Evolutionary conservation across 805 yeast species (phyloP).

Genomic region (Maudiozyma saulgeensis): DNA sequence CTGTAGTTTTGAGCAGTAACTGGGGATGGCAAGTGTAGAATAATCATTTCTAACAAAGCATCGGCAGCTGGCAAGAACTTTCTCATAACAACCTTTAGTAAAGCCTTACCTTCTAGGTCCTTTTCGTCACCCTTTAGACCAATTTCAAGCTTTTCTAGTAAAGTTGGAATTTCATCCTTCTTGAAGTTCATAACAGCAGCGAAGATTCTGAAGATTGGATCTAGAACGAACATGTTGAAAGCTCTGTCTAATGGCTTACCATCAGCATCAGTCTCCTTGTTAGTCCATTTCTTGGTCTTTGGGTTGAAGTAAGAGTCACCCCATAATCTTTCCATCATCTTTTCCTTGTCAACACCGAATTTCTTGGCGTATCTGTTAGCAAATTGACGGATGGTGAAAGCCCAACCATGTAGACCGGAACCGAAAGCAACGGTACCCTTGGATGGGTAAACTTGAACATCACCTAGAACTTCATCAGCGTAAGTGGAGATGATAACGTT

Average conservation of each 20-base stretch:
- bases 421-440: slow-evolving; percentile 98
- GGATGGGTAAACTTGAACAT: slow-evolving; percentile 97
- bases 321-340: slow-evolving; percentile 99
- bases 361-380: slow-evolving; percentile 97
- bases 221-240: slow-evolving; percentile 97
- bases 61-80: slow-evolving; percentile 99
- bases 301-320: slow-evolving; percentile 99
- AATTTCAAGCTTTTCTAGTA: slow-evolving; percentile 91
- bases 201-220: slow-evolving; percentile 97
- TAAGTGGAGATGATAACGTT: slow-evolving; percentile 96
- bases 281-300: slow-evolving; percentile 99
- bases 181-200: slow-evolving; percentile 97
- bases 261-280: slow-evolving; percentile 89
- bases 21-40: slow-evolving; percentile 97
- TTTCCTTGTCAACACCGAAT: slow-evolving; percentile 95
- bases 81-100: slow-evolving; percentile 97
- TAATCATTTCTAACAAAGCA: slow-evolving; percentile 97
- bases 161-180: slow-evolving; percentile 89
- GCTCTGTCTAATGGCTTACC: slow-evolving; percentile 97
- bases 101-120: slow-evolving; percentile 97
- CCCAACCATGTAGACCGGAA: slow-evolving; percentile 99
- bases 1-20: slow-evolving; percentile 98
- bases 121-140: slow-evolving; percentile 90
- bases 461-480: slow-evolving; percentile 85
- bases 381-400: slow-evolving; percentile 98